Base-by-base conservation (phyloP, 1,284 basidiomycete species). In the Ustilago nuda region DNA sequence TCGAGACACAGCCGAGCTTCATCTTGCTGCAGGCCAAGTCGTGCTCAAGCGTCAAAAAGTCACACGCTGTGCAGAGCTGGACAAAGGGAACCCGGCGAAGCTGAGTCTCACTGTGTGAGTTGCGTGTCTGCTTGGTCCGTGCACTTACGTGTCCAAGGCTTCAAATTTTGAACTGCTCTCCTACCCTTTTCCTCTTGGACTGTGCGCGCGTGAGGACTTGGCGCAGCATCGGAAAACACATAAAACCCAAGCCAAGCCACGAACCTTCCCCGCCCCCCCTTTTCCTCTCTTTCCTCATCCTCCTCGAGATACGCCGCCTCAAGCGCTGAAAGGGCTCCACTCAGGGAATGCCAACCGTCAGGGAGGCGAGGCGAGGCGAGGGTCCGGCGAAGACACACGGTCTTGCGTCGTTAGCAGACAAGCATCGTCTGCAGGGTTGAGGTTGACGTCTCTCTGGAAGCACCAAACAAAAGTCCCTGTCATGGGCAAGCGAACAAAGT, bases 361-460 rank as follows among this genome's bases (percentile, higher is more conserved):
- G 30, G 50, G 51, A 72, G 64, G 69, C 52, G 56, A 59, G 63
- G 35, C 41, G 69, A 72, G 64, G 63, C 48, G 56, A 59, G 63
- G 69, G 63, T 72, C 69, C 69, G 69, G 52, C 33, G 50, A 53
- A 51, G 52, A 43, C 33, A 45, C 43, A 48, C 35, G 51, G 36
- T 23, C 30, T 45, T 23, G 50, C n/a, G 58, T 35, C 19, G 58
- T 35, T 52, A 35, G 62, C 51, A 45, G 56, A 51, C 56, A 64
- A 36, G 23, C 15, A 13, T 19, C 35, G 45, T 11, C 43, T 48
- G 17, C 30, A 32, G 59, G 46, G 13, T 43, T 17, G 32, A 39
- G 57, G 37, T n/a, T 39, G 52, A 6, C 17, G n/a, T 17, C 52
- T n/a, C 12, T 15, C 7, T 8, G 8, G 30, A 15, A 15, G 4